These are phyloP conservation scores for Meredithiella fracta DNA, from an alignment of 2,329 filamentous ascomycete species.

Conservation along the genomic window DNA sequence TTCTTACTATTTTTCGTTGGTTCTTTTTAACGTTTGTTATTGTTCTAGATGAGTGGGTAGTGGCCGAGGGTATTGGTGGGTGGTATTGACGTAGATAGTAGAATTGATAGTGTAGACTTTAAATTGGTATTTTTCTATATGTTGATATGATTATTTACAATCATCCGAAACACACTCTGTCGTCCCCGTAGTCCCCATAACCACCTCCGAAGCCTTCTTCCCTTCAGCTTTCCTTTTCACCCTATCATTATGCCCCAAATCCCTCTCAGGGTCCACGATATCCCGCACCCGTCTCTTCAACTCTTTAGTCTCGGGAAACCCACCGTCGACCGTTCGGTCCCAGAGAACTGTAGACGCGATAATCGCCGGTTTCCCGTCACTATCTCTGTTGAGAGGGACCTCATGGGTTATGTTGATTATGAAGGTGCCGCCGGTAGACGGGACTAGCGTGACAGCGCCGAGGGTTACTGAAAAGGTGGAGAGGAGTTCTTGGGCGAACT, in stretches of 20 bases:
- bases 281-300: slow-evolving; percentile 74
- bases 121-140: no score
- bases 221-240: no score
- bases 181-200: neutral
- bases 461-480: slow-evolving; percentile 76
- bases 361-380: neutral
- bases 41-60: no score
- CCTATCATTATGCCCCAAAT: slow-evolving; percentile 69
- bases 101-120: no score
- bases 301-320: slow-evolving; percentile 88
- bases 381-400: neutral
- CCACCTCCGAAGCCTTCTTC: slow-evolving; percentile 20
- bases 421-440: slow-evolving; percentile 72
- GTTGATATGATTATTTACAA: neutral
- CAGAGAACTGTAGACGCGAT: slow-evolving; percentile 36
- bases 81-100: no score
- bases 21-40: no score
- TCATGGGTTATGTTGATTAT: slow-evolving; percentile 44
- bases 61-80: neutral
- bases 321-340: slow-evolving; percentile 74
- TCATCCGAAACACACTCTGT: slow-evolving; percentile 7
- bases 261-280: slow-evolving; percentile 58
- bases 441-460: slow-evolving; percentile 76
- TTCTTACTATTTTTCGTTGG: no score
- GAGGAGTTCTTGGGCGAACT: slow-evolving; percentile 90